Evolutionary conservation across 2,329 filamentous ascomycete species (phyloP).

Genomic region (Hymenoscyphus fructigenus): DNA sequence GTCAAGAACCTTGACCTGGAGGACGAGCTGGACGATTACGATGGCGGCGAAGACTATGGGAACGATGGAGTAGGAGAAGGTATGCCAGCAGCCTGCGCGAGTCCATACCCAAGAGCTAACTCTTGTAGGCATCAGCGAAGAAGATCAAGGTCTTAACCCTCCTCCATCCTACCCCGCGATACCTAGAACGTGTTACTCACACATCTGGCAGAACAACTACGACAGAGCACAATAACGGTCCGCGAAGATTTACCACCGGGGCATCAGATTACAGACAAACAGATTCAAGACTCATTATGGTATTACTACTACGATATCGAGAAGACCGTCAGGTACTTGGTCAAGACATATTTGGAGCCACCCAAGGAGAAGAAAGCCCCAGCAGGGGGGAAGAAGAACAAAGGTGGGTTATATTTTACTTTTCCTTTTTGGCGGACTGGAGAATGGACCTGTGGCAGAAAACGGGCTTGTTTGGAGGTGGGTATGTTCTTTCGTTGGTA

Average conservation of each 20-base stretch:
- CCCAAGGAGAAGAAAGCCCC: constrained; percentile 37
- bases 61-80: constrained; percentile 36
- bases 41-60: constrained; percentile 46
- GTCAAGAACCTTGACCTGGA: constrained; percentile 41
- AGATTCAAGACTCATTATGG: constrained; percentile 90
- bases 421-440: constrained; percentile 11
- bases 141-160: constrained; percentile 35
- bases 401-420: constrained; percentile 35
- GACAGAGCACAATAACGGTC: constrained; percentile 65
- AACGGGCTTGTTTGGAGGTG: constrained; percentile 26
- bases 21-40: constrained; percentile 52
- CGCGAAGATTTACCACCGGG: constrained; percentile 59
- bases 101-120: constrained; percentile 12
- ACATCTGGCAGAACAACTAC: constrained; percentile 53
- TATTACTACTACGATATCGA: constrained; percentile 93
- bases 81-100: not conserved
- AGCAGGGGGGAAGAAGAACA: constrained; percentile 34
- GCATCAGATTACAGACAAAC: constrained; percentile 55
- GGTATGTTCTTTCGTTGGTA: constrained; percentile 24
- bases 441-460: constrained; percentile 1
- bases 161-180: constrained; percentile 9
- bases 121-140: constrained; percentile 35
- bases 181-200: constrained; percentile 8
- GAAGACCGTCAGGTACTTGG: constrained; percentile 79
- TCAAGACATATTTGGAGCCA: constrained; percentile 49